phyloP scores from a whole-genome alignment of 2,329 filamentous ascomycete species.

The Clarireedia paspali region DNA sequence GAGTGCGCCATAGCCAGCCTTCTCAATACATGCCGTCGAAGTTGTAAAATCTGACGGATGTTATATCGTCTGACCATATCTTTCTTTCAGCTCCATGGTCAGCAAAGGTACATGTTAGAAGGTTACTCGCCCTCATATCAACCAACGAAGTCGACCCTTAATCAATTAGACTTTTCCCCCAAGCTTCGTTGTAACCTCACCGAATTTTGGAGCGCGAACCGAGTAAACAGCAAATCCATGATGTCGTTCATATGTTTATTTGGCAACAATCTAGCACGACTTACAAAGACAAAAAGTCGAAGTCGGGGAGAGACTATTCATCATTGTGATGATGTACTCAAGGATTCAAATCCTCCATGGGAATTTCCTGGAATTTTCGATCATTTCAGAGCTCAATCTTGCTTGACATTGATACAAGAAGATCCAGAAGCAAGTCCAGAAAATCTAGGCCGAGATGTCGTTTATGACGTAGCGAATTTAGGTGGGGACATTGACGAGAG shows the following conservation, averaged over 20 bases:
- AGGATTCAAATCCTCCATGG: neutral
- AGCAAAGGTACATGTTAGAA: neutral
- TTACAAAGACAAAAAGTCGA: constrained; percentile 6
- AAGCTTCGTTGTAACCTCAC: neutral
- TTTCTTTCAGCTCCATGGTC: neutral
- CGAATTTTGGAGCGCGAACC: neutral
- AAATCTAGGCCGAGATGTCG: neutral
- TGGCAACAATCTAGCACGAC: neutral
- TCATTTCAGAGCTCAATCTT: constrained; percentile 11
- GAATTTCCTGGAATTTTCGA: constrained; percentile 8
- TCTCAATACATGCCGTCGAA: neutral
- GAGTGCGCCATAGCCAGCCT: constrained; percentile 2
- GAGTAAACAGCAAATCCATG: neutral
- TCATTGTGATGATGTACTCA: neutral
- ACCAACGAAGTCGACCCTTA: neutral
- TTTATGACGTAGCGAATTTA: neutral
- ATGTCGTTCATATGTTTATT: constrained; percentile 3
- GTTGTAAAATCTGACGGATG: neutral
- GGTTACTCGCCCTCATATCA: neutral
- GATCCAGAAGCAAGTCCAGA: constrained; percentile 1
- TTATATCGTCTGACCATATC: constrained; percentile 6
- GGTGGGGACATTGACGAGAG: neutral
- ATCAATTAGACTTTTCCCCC: neutral
- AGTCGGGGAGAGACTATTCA: constrained; percentile 9
- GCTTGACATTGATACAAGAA: constrained; percentile 7